Evolutionary conservation across 495 filamentous ascomycete species (phyloP).

Genomic region (Aspergillus cavernicola): DNA sequence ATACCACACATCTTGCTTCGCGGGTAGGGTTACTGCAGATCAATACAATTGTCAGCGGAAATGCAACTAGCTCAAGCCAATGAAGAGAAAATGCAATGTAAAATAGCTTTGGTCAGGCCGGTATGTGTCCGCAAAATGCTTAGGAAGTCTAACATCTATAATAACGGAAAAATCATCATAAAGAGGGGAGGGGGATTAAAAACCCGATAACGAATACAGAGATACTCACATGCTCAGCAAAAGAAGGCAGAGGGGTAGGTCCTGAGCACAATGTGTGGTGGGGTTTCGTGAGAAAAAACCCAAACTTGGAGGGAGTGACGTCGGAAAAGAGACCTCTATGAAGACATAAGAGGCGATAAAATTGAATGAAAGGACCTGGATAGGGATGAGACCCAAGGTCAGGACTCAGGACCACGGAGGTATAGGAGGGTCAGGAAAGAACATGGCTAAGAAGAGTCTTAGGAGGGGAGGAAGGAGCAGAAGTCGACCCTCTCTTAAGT

Average conservation of each 20-base stretch:
- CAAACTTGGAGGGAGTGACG: constrained; percentile 11
- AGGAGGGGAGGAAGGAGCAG: constrained; percentile 14
- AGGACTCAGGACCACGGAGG: constrained; percentile 27
- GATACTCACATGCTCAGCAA: constrained; percentile 3
- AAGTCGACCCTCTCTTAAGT: constrained; percentile 13
- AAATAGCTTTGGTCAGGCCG: constrained; percentile 32
- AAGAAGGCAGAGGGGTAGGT: background rate
- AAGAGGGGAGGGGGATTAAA: constrained; percentile 16
- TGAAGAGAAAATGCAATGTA: constrained; percentile 14
- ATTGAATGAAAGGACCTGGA: constrained; percentile 6
- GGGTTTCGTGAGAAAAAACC: constrained; percentile 13
- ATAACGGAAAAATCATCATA: constrained; percentile 46
- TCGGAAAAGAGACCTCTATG: constrained; percentile 10
- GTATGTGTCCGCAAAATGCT: constrained; percentile 43
- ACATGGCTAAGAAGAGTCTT: constrained; percentile 27
- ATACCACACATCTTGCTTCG: constrained; percentile 75
- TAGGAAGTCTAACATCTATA: constrained; percentile 53
- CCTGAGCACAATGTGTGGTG: constrained; percentile 18
- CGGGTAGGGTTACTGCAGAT: constrained; percentile 15
- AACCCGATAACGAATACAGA: background rate
- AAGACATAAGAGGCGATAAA: constrained; percentile 18
- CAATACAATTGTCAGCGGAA: constrained; percentile 16
- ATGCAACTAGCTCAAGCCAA: constrained; percentile 1
- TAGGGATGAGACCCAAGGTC: constrained; percentile 13
- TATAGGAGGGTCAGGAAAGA: constrained; percentile 16